Evolutionary conservation across 2,329 filamentous ascomycete species (phyloP), one percentile per base, ranked within the genome.

Genomic region (Atkinsonella hypoxylon): DNA sequence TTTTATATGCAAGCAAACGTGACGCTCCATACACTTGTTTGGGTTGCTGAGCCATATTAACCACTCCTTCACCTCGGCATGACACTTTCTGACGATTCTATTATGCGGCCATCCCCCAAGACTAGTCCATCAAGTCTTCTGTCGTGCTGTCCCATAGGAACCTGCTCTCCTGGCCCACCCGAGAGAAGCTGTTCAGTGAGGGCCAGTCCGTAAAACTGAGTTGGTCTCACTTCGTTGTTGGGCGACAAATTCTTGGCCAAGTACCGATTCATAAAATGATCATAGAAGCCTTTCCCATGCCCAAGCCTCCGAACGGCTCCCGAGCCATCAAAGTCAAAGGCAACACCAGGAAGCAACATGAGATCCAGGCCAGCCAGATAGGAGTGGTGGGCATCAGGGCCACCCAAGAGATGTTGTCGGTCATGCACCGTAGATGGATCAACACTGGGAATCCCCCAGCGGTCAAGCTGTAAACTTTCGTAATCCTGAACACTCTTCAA

Each of bases 241-340:
- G 64, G 62, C 45, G 67, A 56, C 45, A 63, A 64, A 30, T 60
- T 53, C 66, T 67, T 76, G 65, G 76, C 63, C 48, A 70, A 65
- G 60, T 90, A 95, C 58, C 84, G 81, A 61, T 84, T 80, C 63
- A 98, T 70, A 67, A 95, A 98, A 66, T 83, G 86, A 71, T 98
- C 93, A 73, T 98, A 98, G 70, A 95, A 98, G 32, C 93, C 93
- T 67, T 89, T 95, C 51, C 93, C 93, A 67, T 98, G 93, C 40
- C 93, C 93, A 18, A 97, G 76, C 59, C 93, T 79, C 57, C 84
- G 79, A 54, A 93, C 77, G 12, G 70, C 71, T 3, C 73, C 73
- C 22, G 67, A 67, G 11, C 68, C 62, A 53, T 80, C 75, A 47
- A 73, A 58, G 65, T 96, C 90, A 67, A 98, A 98, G 3, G 89